Evolutionary conservation across 139 green algal genomes (phyloP).

Genomic region (Diplosphaera chodatii): DNA sequence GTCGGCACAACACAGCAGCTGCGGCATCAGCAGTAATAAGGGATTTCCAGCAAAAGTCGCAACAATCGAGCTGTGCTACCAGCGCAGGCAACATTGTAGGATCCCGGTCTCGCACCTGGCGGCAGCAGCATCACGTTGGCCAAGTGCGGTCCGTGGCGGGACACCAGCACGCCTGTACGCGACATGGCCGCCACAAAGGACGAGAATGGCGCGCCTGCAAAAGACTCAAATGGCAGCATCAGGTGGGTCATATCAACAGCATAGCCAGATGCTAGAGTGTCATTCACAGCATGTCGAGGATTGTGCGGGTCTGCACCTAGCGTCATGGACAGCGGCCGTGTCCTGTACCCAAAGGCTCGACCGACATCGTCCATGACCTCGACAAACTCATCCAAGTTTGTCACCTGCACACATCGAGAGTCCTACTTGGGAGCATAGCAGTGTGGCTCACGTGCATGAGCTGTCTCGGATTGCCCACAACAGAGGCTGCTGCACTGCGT

Average conservation of each 20-base stretch:
- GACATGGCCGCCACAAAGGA: slow-evolving; percentile 56
- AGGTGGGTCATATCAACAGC: no score
- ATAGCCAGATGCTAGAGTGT: no score
- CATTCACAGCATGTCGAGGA: no score
- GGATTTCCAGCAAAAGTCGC: no score
- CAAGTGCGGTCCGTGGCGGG: slow-evolving; percentile 60
- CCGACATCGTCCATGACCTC: background rate
- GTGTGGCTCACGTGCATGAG: no score
- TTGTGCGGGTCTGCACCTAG: background rate
- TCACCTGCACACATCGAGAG: background rate
- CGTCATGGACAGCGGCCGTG: background rate
- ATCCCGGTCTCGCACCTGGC: slow-evolving; percentile 20
- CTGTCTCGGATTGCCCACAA: no score
- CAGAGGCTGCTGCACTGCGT: no score
- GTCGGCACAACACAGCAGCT: background rate
- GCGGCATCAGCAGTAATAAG: no score
- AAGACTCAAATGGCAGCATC: no score
- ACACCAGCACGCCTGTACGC: slow-evolving; percentile 60
- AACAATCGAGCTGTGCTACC: no score
- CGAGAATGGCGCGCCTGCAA: slow-evolving; percentile 52
- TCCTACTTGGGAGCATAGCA: no score
- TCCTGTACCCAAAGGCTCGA: background rate
- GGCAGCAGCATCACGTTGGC: slow-evolving; percentile 58
- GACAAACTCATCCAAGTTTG: background rate
- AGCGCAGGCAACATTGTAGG: background rate